Evolutionary conservation across 2,329 filamentous ascomycete species (phyloP).

Genomic region (Fusarium sp.): DNA sequence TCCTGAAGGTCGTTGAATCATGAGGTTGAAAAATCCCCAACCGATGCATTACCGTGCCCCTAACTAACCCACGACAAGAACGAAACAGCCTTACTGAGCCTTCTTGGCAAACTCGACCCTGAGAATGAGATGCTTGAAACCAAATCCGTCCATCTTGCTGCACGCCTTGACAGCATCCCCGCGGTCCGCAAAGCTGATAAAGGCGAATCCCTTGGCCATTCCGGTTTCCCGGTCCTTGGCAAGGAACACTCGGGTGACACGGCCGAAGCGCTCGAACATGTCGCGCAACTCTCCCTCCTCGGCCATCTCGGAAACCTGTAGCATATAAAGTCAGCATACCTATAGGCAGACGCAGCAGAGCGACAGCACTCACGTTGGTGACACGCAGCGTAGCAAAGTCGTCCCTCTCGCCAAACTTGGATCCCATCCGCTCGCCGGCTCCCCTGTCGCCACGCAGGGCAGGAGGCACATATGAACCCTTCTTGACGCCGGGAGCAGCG

Average conservation of each 20-base stretch:
- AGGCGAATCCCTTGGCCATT: slow-evolving; percentile 97
- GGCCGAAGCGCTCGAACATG: slow-evolving; percentile 97
- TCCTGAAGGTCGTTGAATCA: slow-evolving; percentile 45
- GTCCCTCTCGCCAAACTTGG: slow-evolving; percentile 93
- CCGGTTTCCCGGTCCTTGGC: slow-evolving; percentile 98
- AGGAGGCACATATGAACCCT: slow-evolving; percentile 91
- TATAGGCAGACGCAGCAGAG: neutral
- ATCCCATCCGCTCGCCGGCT: slow-evolving; percentile 83
- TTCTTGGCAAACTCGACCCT: slow-evolving; percentile 90
- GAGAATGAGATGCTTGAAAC: slow-evolving; percentile 88
- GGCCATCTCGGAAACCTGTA: slow-evolving; percentile 92
- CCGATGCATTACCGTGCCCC: slow-evolving; percentile 48
- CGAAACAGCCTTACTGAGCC: slow-evolving; percentile 56
- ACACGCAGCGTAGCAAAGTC: slow-evolving; percentile 96
- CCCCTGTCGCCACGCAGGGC: slow-evolving; percentile 80
- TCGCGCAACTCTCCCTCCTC: slow-evolving; percentile 95
- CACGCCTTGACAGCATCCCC: slow-evolving; percentile 90
- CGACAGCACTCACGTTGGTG: slow-evolving; percentile 82
- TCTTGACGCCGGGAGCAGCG: slow-evolving; percentile 62
- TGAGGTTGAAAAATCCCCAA: slow-evolving; percentile 43
- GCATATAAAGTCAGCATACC: slow-evolving; percentile 44
- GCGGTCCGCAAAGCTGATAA: slow-evolving; percentile 95
- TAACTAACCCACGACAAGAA: slow-evolving; percentile 48
- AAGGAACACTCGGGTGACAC: slow-evolving; percentile 96
- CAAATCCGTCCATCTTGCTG: slow-evolving; percentile 97